These are phyloP conservation scores for Suhomyces vadensis DNA, from an alignment of 805 yeast species.

Conservation along the genomic window DNA sequence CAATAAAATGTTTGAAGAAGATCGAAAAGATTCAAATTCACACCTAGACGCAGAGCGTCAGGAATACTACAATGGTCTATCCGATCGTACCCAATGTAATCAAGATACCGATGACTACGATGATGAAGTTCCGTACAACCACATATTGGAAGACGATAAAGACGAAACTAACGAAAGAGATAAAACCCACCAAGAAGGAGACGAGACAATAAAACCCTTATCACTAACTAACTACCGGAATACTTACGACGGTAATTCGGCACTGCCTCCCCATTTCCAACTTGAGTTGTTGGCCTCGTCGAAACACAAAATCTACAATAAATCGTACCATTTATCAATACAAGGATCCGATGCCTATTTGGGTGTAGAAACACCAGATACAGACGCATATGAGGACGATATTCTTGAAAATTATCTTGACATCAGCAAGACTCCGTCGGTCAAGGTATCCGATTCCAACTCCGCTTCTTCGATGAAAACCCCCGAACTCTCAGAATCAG, in stretches of 20 bases:
- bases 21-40: conserved; percentile 18
- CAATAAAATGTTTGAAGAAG: conserved; percentile 23
- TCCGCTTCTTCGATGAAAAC: conserved; percentile 5
- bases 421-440: conserved; percentile 22
- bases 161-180: no score
- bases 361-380: neutral
- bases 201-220: no score
- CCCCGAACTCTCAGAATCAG: conserved; percentile 10
- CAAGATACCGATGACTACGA: conserved; percentile 5
- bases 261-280: neutral
- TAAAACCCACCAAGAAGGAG: no score
- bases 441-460: conserved; percentile 7
- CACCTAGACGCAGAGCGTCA: conserved; percentile 18
- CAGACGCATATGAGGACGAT: conserved; percentile 31
- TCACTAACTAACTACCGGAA: no score
- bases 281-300: neutral
- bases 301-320: conserved; percentile 16
- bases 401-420: conserved; percentile 34
- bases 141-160: neutral
- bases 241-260: neutral
- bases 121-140: conserved; percentile 1
- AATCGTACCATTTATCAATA: conserved; percentile 31
- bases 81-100: conserved; percentile 10
- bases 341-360: conserved; percentile 17
- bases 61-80: no score